A percentile compares a stretch with the other conserved stretches of the same genome.
These are phyloP conservation scores for Kwoniella bestiolae DNA, from an alignment of 768 basidiomycete species.

Conservation along the genomic window DNA sequence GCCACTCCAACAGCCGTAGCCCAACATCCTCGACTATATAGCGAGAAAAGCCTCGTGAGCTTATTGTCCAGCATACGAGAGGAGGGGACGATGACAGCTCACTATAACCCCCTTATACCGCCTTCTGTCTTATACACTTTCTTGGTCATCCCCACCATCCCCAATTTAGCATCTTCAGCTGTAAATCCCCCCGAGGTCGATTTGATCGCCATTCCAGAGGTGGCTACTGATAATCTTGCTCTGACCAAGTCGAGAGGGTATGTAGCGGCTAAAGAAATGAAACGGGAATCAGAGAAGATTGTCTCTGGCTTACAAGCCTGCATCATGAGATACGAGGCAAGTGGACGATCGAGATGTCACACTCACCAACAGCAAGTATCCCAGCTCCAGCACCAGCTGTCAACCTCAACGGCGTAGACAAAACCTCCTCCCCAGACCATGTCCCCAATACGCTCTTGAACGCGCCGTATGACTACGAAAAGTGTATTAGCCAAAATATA, in stretches of 20 bases:
- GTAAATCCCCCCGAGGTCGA: slow-evolving; percentile 52
- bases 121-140: slow-evolving; percentile 93
- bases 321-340: too few species aligned
- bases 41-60: too few species aligned
- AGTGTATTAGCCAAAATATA: slow-evolving; percentile 8
- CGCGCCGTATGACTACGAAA: slow-evolving; percentile 68
- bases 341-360: too few species aligned
- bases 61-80: too few species aligned
- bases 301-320: too few species aligned
- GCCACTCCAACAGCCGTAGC: slow-evolving; percentile 71
- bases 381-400: slow-evolving; percentile 88
- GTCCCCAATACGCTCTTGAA: slow-evolving; percentile 71
- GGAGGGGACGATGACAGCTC: too few species aligned
- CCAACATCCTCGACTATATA: slow-evolving; percentile 50
- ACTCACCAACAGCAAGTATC: slow-evolving; percentile 89
- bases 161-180: slow-evolving; percentile 58
- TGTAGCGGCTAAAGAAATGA: slow-evolving; percentile 40
- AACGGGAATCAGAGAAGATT: neutral
- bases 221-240: slow-evolving; percentile 88
- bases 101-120: slow-evolving; percentile 79
- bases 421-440: slow-evolving; percentile 75
- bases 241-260: slow-evolving; percentile 92
- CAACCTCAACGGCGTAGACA: slow-evolving; percentile 87
- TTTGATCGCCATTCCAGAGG: slow-evolving; percentile 68
- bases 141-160: slow-evolving; percentile 83